phyloP scores from a whole-genome alignment of 495 filamentous ascomycete species.

The Glonium stellatum region DNA sequence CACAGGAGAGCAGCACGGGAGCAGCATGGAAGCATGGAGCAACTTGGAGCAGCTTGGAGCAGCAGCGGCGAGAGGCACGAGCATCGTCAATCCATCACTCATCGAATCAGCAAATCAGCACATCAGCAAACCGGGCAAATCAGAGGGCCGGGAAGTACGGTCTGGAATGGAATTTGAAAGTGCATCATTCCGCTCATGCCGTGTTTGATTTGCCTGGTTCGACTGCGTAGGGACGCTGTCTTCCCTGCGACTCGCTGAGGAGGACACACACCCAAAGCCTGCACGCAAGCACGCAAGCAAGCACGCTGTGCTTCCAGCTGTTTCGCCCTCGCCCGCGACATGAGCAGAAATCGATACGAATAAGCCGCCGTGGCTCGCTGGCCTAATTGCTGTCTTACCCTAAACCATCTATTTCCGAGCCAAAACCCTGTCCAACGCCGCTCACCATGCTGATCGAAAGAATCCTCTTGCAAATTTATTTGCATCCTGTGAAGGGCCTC shows the following conservation, averaged over 20 bases:
- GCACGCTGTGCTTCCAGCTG: not conserved
- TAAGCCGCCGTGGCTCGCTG: conserved; percentile 16
- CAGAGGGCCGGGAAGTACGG: not conserved
- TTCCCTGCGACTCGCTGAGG: not conserved
- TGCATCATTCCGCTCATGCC: conserved; percentile 24
- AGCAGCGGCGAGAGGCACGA: not conserved
- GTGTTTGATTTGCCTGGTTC: conserved; percentile 22
- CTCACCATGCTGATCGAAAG: conserved; percentile 15
- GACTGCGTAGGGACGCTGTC: not conserved
- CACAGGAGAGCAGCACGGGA: no score
- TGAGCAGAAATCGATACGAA: conserved; percentile 23
- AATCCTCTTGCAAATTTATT: conserved; percentile 23
- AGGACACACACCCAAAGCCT: not conserved
- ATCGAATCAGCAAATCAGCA: not conserved
- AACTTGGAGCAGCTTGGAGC: no score
- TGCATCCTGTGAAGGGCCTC: conserved; percentile 20
- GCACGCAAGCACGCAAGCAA: not conserved
- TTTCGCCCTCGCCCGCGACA: not conserved
- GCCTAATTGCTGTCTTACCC: conserved; percentile 25
- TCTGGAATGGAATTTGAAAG: conserved; percentile 18
- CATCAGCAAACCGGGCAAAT: no score
- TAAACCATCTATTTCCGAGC: conserved; percentile 21
- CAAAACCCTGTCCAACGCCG: conserved; percentile 26
- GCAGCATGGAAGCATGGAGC: no score
- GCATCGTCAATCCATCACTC: conserved; percentile 6